Evolutionary conservation across 345 rosid genomes (phyloP).

Genomic region (Eucalyptus brandiana): DNA sequence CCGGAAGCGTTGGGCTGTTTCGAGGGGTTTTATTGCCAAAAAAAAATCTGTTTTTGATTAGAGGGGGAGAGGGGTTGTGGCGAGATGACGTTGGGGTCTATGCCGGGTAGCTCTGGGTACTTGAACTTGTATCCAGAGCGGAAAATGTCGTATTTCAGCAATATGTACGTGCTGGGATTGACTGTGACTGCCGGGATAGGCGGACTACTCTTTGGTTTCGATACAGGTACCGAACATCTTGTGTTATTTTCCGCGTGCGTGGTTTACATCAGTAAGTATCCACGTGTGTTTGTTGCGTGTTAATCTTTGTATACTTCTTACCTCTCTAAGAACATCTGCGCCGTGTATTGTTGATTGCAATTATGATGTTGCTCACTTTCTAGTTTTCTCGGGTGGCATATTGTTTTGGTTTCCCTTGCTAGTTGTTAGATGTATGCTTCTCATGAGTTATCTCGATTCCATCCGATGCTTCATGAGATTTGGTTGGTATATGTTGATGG

Average conservation of each 20-base stretch:
- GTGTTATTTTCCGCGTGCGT: too few relatives aligned
- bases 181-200: slow-evolving; percentile 86
- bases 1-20: neutral
- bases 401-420: neutral
- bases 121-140: slow-evolving; percentile 83
- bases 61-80: neutral
- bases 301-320: neutral
- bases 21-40: neutral
- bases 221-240: slow-evolving; percentile 44
- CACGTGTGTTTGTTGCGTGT: neutral
- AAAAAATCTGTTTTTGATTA: neutral
- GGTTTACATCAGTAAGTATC: neutral
- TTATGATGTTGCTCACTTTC: neutral
- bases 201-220: slow-evolving; percentile 92
- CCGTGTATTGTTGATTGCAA: neutral
- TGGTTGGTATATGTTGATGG: neutral
- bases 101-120: slow-evolving; percentile 95
- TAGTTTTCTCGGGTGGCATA: neutral
- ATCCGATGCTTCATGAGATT: neutral
- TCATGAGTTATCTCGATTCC: neutral
- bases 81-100: slow-evolving; percentile 36
- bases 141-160: slow-evolving; percentile 80
- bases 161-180: slow-evolving; percentile 51
- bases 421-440: neutral
- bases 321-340: neutral